A percentile compares a stretch with the other conserved stretches of the same genome.
Conservation (phyloP, 768 basidiomycete genomes). For the Asterophora lycoperdoides region DNA sequence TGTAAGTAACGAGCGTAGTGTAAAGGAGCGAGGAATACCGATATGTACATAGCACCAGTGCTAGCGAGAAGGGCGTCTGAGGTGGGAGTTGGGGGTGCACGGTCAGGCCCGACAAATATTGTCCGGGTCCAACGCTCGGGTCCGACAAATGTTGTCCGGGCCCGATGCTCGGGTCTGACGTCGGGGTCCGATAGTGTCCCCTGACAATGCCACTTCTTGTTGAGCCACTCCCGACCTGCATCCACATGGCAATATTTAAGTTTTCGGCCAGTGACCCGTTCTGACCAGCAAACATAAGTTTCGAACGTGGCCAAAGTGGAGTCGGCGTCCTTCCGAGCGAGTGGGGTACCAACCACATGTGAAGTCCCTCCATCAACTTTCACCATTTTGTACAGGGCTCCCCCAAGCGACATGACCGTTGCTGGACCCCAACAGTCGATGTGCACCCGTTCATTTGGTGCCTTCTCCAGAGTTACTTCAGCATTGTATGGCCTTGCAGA, state of each 20-base stretch:
- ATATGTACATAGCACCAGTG: no score
- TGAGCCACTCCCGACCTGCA: background rate
- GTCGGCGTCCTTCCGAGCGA: background rate
- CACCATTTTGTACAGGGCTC: background rate
- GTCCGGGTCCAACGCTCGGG: no score
- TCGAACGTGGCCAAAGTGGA: background rate
- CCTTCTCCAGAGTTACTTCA: background rate
- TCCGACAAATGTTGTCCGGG: no score
- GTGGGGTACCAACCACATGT: background rate
- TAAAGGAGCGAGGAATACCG: no score
- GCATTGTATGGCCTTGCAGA: background rate
- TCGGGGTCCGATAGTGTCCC: no score
- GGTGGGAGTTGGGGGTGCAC: no score
- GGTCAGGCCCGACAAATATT: no score
- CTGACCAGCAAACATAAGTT: background rate
- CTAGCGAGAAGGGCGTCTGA: no score
- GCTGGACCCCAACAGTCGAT: background rate
- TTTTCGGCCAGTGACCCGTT: background rate
- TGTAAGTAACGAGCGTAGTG: no score
- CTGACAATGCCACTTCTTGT: background rate
- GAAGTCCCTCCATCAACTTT: background rate
- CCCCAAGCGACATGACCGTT: background rate
- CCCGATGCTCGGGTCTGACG: no score
- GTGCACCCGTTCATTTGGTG: background rate
- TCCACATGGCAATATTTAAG: background rate